phyloP scores from a whole-genome alignment of 495 filamentous ascomycete species.

The Penicillium argentinense region DNA sequence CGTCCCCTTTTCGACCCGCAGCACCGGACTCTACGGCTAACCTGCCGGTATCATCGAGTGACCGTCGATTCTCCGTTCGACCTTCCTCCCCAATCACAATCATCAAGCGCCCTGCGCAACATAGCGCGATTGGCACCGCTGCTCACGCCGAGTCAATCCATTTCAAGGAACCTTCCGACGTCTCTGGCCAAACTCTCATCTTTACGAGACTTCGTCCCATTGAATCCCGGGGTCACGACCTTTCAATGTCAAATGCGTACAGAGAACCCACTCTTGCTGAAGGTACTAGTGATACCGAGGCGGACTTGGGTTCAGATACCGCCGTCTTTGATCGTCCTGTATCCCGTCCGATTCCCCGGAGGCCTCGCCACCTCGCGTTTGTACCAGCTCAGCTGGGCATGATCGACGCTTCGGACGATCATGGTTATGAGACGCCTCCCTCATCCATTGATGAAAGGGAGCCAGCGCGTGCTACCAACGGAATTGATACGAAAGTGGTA shows the following conservation, averaged over 20 bases:
- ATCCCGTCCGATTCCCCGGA: conserved; percentile 15
- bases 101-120: conserved; percentile 15
- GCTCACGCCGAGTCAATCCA: no score
- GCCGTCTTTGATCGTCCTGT: conserved; percentile 35
- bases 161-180: no score
- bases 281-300: conserved; percentile 27
- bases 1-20: neutral
- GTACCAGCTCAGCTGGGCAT: conserved; percentile 32
- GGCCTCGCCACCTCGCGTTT: conserved; percentile 23
- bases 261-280: conserved; percentile 25
- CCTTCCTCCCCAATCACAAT: conserved; percentile 13
- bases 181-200: no score
- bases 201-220: no score
- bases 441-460: conserved; percentile 42
- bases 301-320: conserved; percentile 35
- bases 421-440: conserved; percentile 32
- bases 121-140: no score
- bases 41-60: neutral
- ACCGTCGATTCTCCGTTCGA: neutral
- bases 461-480: conserved; percentile 15
- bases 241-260: neutral
- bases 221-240: neutral
- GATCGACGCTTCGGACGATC: conserved; percentile 7
- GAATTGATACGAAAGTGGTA: conserved; percentile 14
- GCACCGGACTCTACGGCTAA: neutral